These are phyloP conservation scores for Physcomitrellopsis africana DNA, from an alignment of 225 moss, liverwort and hornwort genomes.

Conservation along the genomic window DNA sequence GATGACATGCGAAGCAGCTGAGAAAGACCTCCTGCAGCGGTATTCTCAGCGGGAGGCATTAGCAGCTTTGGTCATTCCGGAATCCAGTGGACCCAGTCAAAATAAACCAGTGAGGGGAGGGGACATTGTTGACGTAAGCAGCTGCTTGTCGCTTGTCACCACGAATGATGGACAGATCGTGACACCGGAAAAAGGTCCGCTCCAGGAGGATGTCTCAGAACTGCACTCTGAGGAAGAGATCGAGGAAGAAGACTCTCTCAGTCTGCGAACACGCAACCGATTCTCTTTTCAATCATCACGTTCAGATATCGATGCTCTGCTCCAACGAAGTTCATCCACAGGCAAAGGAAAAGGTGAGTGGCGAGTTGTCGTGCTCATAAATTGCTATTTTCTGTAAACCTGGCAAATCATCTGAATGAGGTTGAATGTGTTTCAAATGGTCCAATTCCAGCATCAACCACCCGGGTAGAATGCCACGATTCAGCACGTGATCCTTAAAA, in stretches of 20 bases:
- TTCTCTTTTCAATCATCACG: slow-evolving; percentile 30
- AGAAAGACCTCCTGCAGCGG: slow-evolving; percentile 71
- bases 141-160: slow-evolving; percentile 59
- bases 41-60: slow-evolving; percentile 64
- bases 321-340: slow-evolving; percentile 28
- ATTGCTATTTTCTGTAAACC: slow-evolving; percentile 1
- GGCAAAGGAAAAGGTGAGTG: slow-evolving; percentile 50
- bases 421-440: neutral
- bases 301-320: slow-evolving; percentile 26
- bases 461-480: slow-evolving; percentile 12
- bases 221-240: slow-evolving; percentile 49
- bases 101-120: slow-evolving; percentile 43
- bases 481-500: slow-evolving; percentile 18
- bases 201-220: slow-evolving; percentile 46
- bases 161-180: slow-evolving; percentile 57
- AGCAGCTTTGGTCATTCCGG: slow-evolving; percentile 50
- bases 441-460: slow-evolving; percentile 17
- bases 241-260: slow-evolving; percentile 39
- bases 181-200: slow-evolving; percentile 57
- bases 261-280: slow-evolving; percentile 39
- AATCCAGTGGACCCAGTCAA: slow-evolving; percentile 30
- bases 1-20: slow-evolving; percentile 69
- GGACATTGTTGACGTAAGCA: slow-evolving; percentile 68
- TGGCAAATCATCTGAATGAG: neutral
- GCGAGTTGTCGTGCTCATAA: neutral